Conservation (phyloP, 1,284 basidiomycete genomes). For the Cutaneotrichosporon sp. region DNA sequence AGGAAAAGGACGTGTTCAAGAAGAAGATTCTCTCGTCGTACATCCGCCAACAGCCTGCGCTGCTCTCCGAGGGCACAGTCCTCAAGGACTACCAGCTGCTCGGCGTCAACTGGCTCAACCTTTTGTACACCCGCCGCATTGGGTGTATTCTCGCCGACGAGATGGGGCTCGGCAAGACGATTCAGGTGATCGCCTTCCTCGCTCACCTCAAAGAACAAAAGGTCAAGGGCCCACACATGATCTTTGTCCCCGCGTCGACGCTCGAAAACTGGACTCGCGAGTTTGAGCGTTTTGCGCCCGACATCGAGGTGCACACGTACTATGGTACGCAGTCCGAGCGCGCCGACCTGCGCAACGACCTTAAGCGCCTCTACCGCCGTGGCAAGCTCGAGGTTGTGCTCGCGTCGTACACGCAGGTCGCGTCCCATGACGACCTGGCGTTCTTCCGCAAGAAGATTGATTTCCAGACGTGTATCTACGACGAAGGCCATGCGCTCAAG, state of each 20-base stretch:
- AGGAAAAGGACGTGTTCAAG: slow-evolving; percentile 35
- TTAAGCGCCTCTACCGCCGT: slow-evolving; percentile 54
- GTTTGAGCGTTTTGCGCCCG: slow-evolving; percentile 82
- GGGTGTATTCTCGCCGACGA: slow-evolving; percentile 98
- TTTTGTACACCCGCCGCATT: slow-evolving; percentile 72
- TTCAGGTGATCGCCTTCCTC: slow-evolving; percentile 90
- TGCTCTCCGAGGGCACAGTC: slow-evolving; percentile 63
- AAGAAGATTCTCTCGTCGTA: slow-evolving; percentile 49
- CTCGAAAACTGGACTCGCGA: slow-evolving; percentile 98
- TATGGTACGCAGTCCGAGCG: slow-evolving; percentile 90
- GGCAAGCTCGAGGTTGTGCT: slow-evolving; percentile 86
- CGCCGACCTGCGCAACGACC: slow-evolving; percentile 64
- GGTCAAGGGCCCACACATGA: slow-evolving; percentile 76
- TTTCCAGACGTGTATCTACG: slow-evolving; percentile 93
- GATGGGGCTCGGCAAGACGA: slow-evolving; percentile 96
- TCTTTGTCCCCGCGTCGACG: slow-evolving; percentile 94
- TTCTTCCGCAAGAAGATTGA: slow-evolving; percentile 79
- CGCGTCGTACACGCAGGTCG: slow-evolving; percentile 93
- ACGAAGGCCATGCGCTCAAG: slow-evolving; percentile 94
- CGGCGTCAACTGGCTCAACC: slow-evolving; percentile 94
- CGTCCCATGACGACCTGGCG: slow-evolving; percentile 76
- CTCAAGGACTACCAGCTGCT: slow-evolving; percentile 96
- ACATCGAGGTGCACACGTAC: slow-evolving; percentile 81
- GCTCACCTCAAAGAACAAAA: slow-evolving; percentile 77
- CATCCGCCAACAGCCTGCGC: slow-evolving; percentile 68